Evolutionary conservation across 805 yeast genomes (phyloP), one percentile per base, ranked within the genome.

Genomic region (Saccharomycopsis sp.): DNA sequence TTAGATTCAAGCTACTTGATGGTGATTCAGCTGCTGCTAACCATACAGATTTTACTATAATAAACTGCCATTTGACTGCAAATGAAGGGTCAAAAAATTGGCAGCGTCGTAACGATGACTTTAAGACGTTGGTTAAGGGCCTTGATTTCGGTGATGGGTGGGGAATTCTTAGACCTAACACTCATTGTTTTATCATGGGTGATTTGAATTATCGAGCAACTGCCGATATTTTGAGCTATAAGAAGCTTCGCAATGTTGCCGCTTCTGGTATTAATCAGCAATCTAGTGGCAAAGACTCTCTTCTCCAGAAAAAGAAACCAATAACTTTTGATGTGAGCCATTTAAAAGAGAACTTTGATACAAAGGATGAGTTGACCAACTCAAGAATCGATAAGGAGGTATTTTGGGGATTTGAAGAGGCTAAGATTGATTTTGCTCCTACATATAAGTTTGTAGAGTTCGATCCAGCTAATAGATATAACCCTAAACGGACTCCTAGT

Each of bases 191-290:
- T 66, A 69, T 91, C 56, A 72, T 89, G 77, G 98, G 98, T 0
- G 98, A 92, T 70, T 73, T 92, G 65, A 92, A 92, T 68, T 92
- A 87, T 69, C 75, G 98, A 51, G 79, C 86, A 19, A 63, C 66
- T 1, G 69, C 69, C 5, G 69, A 67, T 12, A 63, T 67, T 3
- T 60, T 60, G 52, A 59, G 63, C 47, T 61, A 57, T 12, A 34
- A 52, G 57, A 29, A 29, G 38, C 38, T 29, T 29, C 38, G 12
- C 57, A 63, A 41, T 12, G 57, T 62, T 1, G 64, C 64, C 55
- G 64, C 56, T 42, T 56, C 62, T 8, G 38, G 38, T 7, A 12
- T 29, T 29, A 63, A 63, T 20, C 2, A 58, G 57, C 1, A 54
- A 19, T 44, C 49, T 17, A 44, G 12, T 7, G 12, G 49, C 3